Percentiles rank a stretch among this genome's conserved stretches.
These are phyloP conservation scores for Cystofilobasidium capitatum DNA, from an alignment of 768 basidiomycete species.

Conservation along the genomic window DNA sequence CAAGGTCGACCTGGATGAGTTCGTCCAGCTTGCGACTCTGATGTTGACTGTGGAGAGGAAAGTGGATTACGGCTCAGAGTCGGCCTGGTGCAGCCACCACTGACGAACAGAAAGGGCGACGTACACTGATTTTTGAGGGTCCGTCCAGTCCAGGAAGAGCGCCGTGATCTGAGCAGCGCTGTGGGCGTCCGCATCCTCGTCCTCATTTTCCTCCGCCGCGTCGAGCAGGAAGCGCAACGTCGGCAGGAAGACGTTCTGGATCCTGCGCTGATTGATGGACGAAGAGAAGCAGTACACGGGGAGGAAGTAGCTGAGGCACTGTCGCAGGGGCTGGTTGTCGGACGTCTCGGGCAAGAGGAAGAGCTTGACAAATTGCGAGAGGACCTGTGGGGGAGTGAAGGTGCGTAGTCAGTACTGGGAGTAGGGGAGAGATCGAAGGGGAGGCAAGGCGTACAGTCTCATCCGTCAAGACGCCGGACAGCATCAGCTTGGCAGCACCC, in stretches of 20 bases:
- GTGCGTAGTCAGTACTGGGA: background rate
- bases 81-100: background rate
- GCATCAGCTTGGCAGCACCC: conserved; percentile 76
- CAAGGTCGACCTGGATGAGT: conserved; percentile 52
- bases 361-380: conserved; percentile 48
- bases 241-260: conserved; percentile 60
- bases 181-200: conserved; percentile 66
- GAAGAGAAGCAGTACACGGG: conserved; percentile 79
- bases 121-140: conserved; percentile 60
- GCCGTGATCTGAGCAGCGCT: conserved; percentile 60
- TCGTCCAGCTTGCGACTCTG: conserved; percentile 40
- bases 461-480: conserved; percentile 65
- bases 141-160: conserved; percentile 82
- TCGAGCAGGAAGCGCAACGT: conserved; percentile 55
- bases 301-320: conserved; percentile 79
- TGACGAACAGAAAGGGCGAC: conserved; percentile 23
- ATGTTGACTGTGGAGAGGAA: conserved; percentile 39
- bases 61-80: background rate
- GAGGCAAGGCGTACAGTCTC: conserved; percentile 49
- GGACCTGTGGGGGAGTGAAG: conserved; percentile 39
- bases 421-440: background rate
- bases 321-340: conserved; percentile 71
- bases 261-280: conserved; percentile 57
- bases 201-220: conserved; percentile 51
- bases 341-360: conserved; percentile 74